Conservation (phyloP, 768 basidiomycete species). For the Panellus pusillus region DNA sequence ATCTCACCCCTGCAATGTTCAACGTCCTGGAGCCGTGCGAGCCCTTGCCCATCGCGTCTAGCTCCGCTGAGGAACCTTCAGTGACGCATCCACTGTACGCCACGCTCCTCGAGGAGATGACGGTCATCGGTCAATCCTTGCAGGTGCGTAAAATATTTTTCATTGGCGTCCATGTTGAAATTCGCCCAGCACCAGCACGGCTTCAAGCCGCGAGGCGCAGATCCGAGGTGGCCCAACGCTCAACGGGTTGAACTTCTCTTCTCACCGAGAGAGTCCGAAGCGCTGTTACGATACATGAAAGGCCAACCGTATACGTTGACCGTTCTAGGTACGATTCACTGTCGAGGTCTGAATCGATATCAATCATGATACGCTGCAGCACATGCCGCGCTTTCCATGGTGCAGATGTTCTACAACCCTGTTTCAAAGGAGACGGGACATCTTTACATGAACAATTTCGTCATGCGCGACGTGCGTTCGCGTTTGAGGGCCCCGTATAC, state of each 20-base stretch:
- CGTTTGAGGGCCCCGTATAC: slow-evolving; percentile 20
- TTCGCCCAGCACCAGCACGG: slow-evolving; percentile 12
- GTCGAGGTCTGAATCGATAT: background rate
- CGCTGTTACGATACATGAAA: slow-evolving; percentile 14
- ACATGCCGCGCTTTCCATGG: slow-evolving; percentile 24
- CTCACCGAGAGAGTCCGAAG: slow-evolving; percentile 14
- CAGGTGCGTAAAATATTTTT: background rate
- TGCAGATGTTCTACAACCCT: slow-evolving; percentile 23
- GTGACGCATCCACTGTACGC: slow-evolving; percentile 16
- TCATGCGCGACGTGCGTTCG: slow-evolving; percentile 23
- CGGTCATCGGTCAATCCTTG: slow-evolving; percentile 6
- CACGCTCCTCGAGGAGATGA: slow-evolving; percentile 17
- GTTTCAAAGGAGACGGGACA: slow-evolving; percentile 3
- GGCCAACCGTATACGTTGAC: slow-evolving; percentile 16
- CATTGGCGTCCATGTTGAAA: background rate
- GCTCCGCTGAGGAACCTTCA: slow-evolving; percentile 17
- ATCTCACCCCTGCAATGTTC: slow-evolving; percentile 23
- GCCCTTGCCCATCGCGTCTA: slow-evolving; percentile 12
- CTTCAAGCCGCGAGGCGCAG: slow-evolving; percentile 5
- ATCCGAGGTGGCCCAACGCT: slow-evolving; percentile 5
- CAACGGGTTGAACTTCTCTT: slow-evolving; percentile 9
- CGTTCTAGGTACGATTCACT: slow-evolving; percentile 12
- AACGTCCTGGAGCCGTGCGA: slow-evolving; percentile 14
- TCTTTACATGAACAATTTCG: slow-evolving; percentile 17
- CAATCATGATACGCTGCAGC: slow-evolving; percentile 8